These are phyloP conservation scores for Trichoderma sp. DNA, from an alignment of 2,329 filamentous ascomycete species.

Conservation along the genomic window DNA sequence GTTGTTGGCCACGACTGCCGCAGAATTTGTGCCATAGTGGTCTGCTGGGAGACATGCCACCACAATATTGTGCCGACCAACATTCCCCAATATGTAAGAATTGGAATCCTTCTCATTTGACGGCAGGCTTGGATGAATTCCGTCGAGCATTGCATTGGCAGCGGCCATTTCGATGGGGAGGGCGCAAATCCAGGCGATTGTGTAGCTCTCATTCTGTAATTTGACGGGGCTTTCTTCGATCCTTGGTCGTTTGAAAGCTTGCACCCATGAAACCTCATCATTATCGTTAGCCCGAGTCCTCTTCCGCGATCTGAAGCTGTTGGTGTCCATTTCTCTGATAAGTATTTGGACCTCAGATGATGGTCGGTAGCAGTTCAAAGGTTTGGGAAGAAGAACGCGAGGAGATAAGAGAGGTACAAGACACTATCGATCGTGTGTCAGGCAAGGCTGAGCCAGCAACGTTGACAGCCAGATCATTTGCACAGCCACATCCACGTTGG, in stretches of 20 bases:
- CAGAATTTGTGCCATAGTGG: constrained; percentile 30
- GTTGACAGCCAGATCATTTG: too few relatives aligned
- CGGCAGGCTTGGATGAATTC: neutral
- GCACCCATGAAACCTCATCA: neutral
- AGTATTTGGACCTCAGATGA: neutral
- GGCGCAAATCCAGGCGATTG: neutral
- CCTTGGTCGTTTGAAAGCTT: neutral
- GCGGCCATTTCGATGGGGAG: neutral
- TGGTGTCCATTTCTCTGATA: neutral
- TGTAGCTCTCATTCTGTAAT: neutral
- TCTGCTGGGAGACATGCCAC: neutral
- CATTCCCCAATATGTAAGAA: neutral
- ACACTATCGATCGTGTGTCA: too few relatives aligned
- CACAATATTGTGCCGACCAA: neutral
- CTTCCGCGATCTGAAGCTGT: neutral
- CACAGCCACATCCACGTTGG: too few relatives aligned
- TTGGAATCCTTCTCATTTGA: neutral
- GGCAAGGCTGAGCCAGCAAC: too few relatives aligned
- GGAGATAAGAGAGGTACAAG: too few relatives aligned
- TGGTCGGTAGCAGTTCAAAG: too few relatives aligned
- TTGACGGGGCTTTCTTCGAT: neutral
- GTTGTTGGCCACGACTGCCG: constrained; percentile 31
- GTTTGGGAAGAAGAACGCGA: too few relatives aligned
- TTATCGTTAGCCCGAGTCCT: rapidly evolving
- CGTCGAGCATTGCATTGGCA: neutral